Conservation (phyloP, 2,329 filamentous ascomycete species). For the Penicillium janthinellum region DNA sequence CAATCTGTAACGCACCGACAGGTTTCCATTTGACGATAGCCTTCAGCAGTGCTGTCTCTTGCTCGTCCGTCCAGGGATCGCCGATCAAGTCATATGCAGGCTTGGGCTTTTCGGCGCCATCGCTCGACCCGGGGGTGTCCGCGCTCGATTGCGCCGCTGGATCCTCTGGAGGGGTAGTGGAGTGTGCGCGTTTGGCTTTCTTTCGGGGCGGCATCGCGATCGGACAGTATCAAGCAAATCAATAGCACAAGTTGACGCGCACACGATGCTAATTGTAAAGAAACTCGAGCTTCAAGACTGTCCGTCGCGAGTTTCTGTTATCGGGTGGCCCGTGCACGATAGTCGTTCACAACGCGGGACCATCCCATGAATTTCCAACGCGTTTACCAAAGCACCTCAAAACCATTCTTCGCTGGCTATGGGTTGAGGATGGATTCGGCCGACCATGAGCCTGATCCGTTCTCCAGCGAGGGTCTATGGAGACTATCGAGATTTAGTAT, state of each 20-base stretch:
- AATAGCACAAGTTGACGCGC: not conserved
- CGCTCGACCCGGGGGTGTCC: constrained; percentile 32
- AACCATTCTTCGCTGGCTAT: constrained; percentile 10
- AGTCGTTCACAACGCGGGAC: constrained; percentile 22
- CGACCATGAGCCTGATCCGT: constrained; percentile 33
- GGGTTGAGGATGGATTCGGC: constrained; percentile 32
- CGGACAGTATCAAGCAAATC: not conserved
- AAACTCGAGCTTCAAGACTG: not conserved
- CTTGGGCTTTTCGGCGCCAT: constrained; percentile 36
- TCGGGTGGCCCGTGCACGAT: constrained; percentile 30
- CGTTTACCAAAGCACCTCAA: constrained; percentile 9
- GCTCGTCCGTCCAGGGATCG: constrained; percentile 92
- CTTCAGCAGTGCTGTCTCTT: constrained; percentile 90
- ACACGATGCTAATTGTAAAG: not conserved
- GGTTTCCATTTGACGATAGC: constrained; percentile 93
- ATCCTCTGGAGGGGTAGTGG: constrained; percentile 33
- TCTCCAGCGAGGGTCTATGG: constrained; percentile 41
- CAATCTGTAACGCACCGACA: constrained; percentile 63
- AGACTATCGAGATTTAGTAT: constrained; percentile 42
- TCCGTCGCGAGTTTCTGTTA: constrained; percentile 23
- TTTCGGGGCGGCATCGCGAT: constrained; percentile 57
- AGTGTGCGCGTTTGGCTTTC: constrained; percentile 56
- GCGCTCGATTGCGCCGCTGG: constrained; percentile 29
- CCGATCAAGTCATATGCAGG: constrained; percentile 55
- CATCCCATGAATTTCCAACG: constrained; percentile 3